Evolutionary conservation across 2,329 filamentous ascomycete genomes (phyloP), one percentile per base, ranked within the genome.

Genomic region (Fusarium solani-melongenae): DNA sequence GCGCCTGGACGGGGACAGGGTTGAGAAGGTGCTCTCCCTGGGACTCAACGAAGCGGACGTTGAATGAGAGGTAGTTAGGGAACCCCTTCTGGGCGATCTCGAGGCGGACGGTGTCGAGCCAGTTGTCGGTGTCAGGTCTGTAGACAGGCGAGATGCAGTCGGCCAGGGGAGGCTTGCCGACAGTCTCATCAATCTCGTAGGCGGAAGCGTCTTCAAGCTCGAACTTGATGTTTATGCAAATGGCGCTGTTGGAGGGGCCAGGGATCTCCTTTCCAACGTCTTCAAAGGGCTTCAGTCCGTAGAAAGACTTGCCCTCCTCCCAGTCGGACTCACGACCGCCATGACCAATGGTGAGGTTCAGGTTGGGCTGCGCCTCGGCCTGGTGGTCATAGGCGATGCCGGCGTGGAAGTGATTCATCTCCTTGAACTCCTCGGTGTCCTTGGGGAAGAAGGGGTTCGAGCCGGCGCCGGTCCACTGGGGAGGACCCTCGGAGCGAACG

Each of bases 71-170:
- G n/a, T 58, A 63, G 58, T 69, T 34, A 2, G 56, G 41, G 15
- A 61, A 56, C 7, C 57, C 53, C 11, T 56, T 41, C 60, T 77
- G 74, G 2, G 31, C 29, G 46, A 77, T 60, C 14, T 72, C 63
- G 17, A 77, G 34, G 15, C 75, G 73, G 8, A 75, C 49, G 2
- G 73, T 69, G 49, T 77, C 76, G 46, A 75, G 38, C 55, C 62
- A 64, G 11, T 65, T 60, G 3, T 61, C n/a, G 27, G 20, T 20
- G 11, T 12, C 17, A 5, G 60, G 44, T 9, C 59, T 53, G 14
- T 59, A 33, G 36, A 24, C 15, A 10, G 38, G 46, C 14, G 31
- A 31, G n/a, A 62, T n/a, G 14, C 49, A 41, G 10, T 41, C 33
- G 3, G 44, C 57, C 7, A 7, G 14, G 17, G 33, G 36, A 27